These are phyloP conservation scores for Gossypium davidsonii DNA, from an alignment of 441 rosid genomes.

Conservation along the genomic window DNA sequence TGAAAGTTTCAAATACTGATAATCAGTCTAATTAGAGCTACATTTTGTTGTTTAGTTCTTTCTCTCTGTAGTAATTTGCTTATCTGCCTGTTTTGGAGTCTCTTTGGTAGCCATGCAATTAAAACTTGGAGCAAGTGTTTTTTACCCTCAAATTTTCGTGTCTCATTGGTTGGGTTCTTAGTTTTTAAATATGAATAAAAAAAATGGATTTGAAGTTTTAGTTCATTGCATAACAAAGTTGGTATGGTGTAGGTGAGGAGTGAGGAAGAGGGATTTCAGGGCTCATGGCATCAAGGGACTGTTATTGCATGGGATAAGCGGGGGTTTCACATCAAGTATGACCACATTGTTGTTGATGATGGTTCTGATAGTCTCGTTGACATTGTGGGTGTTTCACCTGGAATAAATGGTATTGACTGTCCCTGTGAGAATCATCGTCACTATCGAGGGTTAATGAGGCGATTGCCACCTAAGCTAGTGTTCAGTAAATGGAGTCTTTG, in stretches of 20 bases:
- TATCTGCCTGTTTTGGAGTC: background rate
- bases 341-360: constrained; percentile 44
- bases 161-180: background rate
- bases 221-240: background rate
- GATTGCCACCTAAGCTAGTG: constrained; percentile 35
- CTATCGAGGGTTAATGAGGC: constrained; percentile 47
- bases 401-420: constrained; percentile 22
- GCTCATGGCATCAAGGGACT: constrained; percentile 65
- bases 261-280: constrained; percentile 58
- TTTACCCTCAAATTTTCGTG: background rate
- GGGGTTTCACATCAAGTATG: constrained; percentile 32
- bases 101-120: constrained; percentile 16
- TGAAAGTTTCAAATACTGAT: background rate
- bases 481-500: constrained; percentile 21
- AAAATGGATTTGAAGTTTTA: constrained; percentile 3
- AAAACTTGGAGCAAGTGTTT: background rate
- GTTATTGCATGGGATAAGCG: constrained; percentile 23
- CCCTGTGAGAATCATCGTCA: constrained; percentile 6
- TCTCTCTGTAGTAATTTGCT: background rate
- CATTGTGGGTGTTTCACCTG: constrained; percentile 33
- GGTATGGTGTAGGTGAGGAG: constrained; percentile 49
- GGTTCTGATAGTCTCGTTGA: constrained; percentile 30
- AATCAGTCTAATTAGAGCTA: constrained; percentile 8
- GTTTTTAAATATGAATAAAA: background rate
- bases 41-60: constrained; percentile 9